Evolutionary conservation across 345 rosid genomes (phyloP).

Genomic region (Cardiospermum halicacabum): DNA sequence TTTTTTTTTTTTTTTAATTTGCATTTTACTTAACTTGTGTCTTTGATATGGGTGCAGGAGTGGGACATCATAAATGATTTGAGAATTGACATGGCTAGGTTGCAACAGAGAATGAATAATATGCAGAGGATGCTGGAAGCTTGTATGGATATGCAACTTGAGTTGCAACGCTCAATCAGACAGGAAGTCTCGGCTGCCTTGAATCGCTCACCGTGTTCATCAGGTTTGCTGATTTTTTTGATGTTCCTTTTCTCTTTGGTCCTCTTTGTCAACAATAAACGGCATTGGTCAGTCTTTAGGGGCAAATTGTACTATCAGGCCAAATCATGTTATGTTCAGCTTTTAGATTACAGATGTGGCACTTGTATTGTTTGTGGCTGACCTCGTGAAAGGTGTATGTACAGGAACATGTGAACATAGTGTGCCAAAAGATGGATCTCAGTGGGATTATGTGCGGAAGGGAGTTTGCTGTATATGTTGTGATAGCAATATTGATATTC

Average conservation of each 20-base stretch:
- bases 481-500: conserved; percentile 62
- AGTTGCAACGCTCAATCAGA: conserved; percentile 83
- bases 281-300: neutral
- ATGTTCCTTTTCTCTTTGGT: neutral
- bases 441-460: conserved; percentile 77
- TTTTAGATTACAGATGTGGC: neutral
- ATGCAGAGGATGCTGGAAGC: conserved; percentile 90
- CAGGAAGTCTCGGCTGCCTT: conserved; percentile 90
- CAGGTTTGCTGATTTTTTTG: conserved; percentile 38
- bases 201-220: conserved; percentile 47
- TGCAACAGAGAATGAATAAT: conserved; percentile 91
- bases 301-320: neutral
- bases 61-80: conserved; percentile 78
- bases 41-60: conserved; percentile 45
- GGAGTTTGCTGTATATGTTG: conserved; percentile 80
- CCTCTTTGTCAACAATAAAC: neutral
- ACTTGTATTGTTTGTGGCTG: neutral
- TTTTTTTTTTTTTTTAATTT: too few relatives aligned
- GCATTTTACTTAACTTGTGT: neutral
- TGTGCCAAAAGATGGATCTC: conserved; percentile 40
- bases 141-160: conserved; percentile 99
- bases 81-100: conserved; percentile 86
- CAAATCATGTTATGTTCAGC: neutral
- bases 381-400: neutral
- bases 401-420: conserved; percentile 43